Evolutionary conservation across 1,284 basidiomycete genomes (phyloP), one percentile per base, ranked within the genome.

Genomic region (Leccinum huronense): DNA sequence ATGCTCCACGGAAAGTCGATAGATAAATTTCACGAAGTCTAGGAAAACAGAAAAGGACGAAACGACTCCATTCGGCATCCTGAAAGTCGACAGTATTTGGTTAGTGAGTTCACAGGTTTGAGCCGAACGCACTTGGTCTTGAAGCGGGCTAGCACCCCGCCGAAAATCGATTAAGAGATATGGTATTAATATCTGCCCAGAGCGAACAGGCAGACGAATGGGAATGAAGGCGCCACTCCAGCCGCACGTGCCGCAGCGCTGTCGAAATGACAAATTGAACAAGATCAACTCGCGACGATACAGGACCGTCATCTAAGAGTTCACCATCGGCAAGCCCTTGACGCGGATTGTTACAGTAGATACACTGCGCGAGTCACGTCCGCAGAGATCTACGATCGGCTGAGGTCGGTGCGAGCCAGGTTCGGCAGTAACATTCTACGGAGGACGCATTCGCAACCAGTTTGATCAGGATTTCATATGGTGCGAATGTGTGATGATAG

Each of bases 401-500:
- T 16, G 16, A 14, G 27, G 27, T 27, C 30, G 11, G 38, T 31
- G 40, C 27, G 59, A 55, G 27, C 30, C 19, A 62, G 59, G 16
- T 10, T 42, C 40, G 4, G 40, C 16, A 42, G 40, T 16, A 10
- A 48, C 19, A 45, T 48, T 48, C 19, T 5, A 48, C 45, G n/a
- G 45, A 48, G n/a, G 45, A 48, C 19, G 5, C 45, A 48, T 48
- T 48, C 11, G 19, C 45, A 48, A 48, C 45, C n/a, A 23, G 45
- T 48, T 48, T 23, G 19, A 48, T 48, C 11, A 45, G 42, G 42
- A 19, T 45, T 19, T 45, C 42, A 45, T 45, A 45, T n/a, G 9
- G 19, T 23, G n/a, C 45, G 19, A 14, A 48, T 69, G 63, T 63
- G 70, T 65, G 36, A 55, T 64, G 70, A 65, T 48, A 53, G 57